Conservation (phyloP, 2,329 filamentous ascomycete species). For the Metarhizium humberi region DNA sequence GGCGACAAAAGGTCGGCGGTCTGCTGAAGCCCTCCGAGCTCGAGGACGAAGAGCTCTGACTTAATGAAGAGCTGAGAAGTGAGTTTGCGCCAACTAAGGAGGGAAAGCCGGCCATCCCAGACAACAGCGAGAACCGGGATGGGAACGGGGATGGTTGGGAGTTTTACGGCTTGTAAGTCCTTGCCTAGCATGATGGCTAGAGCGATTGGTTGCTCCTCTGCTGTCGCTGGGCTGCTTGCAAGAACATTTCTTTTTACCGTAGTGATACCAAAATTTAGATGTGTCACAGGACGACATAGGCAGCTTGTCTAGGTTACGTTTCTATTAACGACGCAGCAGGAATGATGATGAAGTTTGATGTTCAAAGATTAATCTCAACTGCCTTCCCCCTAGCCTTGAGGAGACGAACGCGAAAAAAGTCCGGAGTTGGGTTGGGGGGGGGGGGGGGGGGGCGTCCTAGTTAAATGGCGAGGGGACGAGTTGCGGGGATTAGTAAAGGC, state of each 20-base stretch:
- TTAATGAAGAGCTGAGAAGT: conserved; percentile 55
- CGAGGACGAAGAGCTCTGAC: conserved; percentile 86
- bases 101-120: conserved; percentile 12
- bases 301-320: conserved; percentile 1
- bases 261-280: conserved; percentile 17
- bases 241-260: conserved; percentile 9
- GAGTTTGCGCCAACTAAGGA: conserved; percentile 42
- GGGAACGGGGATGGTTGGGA: conserved; percentile 50
- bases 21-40: conserved; percentile 96
- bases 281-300: conserved; percentile 6
- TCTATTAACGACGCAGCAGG: conserved; percentile 2
- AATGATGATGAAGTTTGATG: not conserved
- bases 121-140: conserved; percentile 16
- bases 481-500: not conserved
- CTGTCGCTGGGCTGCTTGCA: not conserved
- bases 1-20: conserved; percentile 89
- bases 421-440: not conserved
- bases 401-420: not conserved
- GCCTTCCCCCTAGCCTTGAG: not conserved
- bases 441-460: no score
- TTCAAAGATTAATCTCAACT: not conserved
- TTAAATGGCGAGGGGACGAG: not conserved
- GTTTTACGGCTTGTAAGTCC: conserved; percentile 48
- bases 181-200: not conserved
- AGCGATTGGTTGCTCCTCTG: not conserved